Percentiles rank a stretch among this genome's conserved stretches.
Evolutionary conservation across 2,329 filamentous ascomycete genomes (phyloP).

Genomic region (Fusarium poae): DNA sequence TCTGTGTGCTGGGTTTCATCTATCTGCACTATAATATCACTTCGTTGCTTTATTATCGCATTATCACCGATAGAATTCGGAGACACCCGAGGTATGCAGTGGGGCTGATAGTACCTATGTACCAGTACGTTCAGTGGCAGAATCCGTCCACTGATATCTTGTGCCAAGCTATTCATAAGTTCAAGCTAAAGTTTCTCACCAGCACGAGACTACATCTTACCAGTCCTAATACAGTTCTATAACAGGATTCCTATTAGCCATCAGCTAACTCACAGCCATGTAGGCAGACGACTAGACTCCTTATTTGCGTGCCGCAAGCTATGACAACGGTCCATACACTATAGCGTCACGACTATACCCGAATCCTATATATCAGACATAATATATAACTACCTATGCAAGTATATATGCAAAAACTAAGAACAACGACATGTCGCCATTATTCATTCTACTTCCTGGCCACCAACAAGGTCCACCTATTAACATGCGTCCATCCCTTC

Average conservation of each 20-base stretch:
- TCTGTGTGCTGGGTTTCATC: not conserved
- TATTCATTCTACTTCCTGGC: slow-evolving; percentile 12
- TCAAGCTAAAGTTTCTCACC: slow-evolving; percentile 23
- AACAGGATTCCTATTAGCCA: not conserved
- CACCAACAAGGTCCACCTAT: slow-evolving; percentile 24
- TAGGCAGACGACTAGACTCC: not conserved
- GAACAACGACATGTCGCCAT: slow-evolving; percentile 16
- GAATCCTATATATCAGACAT: not conserved
- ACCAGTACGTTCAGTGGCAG: slow-evolving; percentile 19
- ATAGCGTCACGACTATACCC: not conserved
- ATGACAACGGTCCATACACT: not conserved
- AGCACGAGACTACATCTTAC: slow-evolving; percentile 25
- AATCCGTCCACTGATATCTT: slow-evolving; percentile 10
- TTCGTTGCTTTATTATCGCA: slow-evolving; percentile 11
- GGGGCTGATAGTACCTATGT: slow-evolving; percentile 9
- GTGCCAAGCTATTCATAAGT: slow-evolving; percentile 27
- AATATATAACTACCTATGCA: slow-evolving; percentile 40
- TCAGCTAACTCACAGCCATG: not conserved
- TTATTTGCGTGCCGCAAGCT: not conserved
- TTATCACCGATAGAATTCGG: slow-evolving; percentile 28
- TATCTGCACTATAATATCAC: slow-evolving; percentile 15
- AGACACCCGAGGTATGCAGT: slow-evolving; percentile 20
- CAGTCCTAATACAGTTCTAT: slow-evolving; percentile 12
- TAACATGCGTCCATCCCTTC: slow-evolving; percentile 27
- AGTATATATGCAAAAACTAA: slow-evolving; percentile 34